Base-by-base conservation (phyloP, 2,329 filamentous ascomycete species). In the Pyrenophora tritici-repentis region DNA sequence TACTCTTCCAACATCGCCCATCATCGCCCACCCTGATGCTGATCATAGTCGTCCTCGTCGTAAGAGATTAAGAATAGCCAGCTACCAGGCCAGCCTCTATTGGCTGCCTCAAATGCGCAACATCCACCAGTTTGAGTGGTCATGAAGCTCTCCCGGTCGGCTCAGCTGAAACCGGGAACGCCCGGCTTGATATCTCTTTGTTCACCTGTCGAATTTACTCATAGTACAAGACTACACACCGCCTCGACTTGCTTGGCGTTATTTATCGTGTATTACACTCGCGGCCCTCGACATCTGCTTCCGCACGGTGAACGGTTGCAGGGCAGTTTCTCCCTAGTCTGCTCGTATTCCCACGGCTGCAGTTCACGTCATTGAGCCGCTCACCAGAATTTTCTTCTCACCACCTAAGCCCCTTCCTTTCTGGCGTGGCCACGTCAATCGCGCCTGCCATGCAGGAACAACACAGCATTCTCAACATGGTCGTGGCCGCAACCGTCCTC, bases 361-460 rank as follows among this genome's bases (percentile, higher is more conserved):
- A 47, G 41, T 46, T 45, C 50, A 60, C 56, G 50, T 57, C 55
- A 52, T 53, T 51, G 52, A 55, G 61, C 53, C 54, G 49, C 54
- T 49, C 16, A 42, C 39, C 42, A 36, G 50, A 47, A 33, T 41
- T 29, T 26, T n/a, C 32, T 34, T 24, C 56, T 42, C 47, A 49
- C 42, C 46, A 54, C 41, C 60, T 58, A 56, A 12, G 35, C 59
- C 50, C 24, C 34, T 63, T 56, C 55, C 24, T 42, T 29, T 40
- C 46, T 57, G 52, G 53, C 51, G 58, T 60, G 63, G 68, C 67
- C 69, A 72, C 70, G 68, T 72, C 70, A 70, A 59, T 60, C 49
- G 55, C 59, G 55, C 52, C 57, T 56, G 44, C 58, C 61, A 70
- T 70, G 69, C 70, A 71, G 68, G 69, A 71, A 72, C 69, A 71